Evolutionary conservation across 345 rosid genomes (phyloP), one percentile per base, ranked within the genome.

Genomic region (Draba incana): DNA sequence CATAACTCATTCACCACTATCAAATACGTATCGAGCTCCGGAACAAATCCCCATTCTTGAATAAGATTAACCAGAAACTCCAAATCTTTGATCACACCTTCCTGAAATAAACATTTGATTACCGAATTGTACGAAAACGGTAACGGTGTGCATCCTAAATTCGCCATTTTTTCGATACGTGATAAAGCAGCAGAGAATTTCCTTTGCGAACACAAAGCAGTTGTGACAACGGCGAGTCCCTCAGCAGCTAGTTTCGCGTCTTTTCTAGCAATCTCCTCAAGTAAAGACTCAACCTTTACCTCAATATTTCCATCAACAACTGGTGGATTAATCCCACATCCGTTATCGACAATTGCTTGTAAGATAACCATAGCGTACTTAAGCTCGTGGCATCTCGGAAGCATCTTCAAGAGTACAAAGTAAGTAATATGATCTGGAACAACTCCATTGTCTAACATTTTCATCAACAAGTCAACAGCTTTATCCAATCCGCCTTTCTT

Each of bases 341-440:
- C 84, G 37, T 76, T 82, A 62, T 69, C 52, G 23, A 81, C 70
- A 61, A 87, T 82, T 11, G 78, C 84, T 68, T 68, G 81, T 70
- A 84, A 73, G 72, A 84, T 69, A 71, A 62, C 60, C 68, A 76
- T 51, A 66, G 84, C 83, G 54, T 79, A 70, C 53, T 56, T 77
- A 78, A 87, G 86, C 73, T 82, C 88, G 16, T 63, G 53, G 71
- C 84, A 87, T 57, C 54, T 79, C 0, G 72, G 86, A 8, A 62
- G 77, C 81, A 77, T 84, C 83, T 80, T 87, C 77, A 80, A 75
- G 52, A 82, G 80, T 30, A 75, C 68, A 77, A 84, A 82, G 71
- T 79, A 86, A 38, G 85, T 61, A 39, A 90, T 39, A 68, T 82
- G 87, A 61, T 90, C 96, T 1, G 92, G 96, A 42, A 81, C 79